Evolutionary conservation across 257 asterid species (phyloP).

Genomic region (Lithospermum erythrorhizon): DNA sequence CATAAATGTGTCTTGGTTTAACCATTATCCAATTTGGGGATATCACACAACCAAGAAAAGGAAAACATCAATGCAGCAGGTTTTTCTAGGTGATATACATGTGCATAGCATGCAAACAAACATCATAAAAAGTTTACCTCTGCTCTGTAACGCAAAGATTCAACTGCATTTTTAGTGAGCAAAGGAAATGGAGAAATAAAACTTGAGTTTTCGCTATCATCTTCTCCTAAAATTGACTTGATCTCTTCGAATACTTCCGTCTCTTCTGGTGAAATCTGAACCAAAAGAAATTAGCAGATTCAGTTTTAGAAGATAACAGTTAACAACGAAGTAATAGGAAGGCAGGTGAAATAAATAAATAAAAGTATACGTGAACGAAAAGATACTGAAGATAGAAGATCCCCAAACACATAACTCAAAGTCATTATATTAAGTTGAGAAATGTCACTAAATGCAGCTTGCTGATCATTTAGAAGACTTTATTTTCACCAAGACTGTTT

Average conservation of each 20-base stretch:
- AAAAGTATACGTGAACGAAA: too few relatives aligned
- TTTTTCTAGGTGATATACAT: background rate
- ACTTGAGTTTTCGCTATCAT: constrained; percentile 45
- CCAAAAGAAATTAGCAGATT: background rate
- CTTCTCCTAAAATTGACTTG: constrained; percentile 65
- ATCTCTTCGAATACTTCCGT: constrained; percentile 64
- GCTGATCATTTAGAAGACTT: background rate
- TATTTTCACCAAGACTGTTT: background rate
- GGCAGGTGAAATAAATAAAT: background rate
- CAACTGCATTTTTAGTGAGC: constrained; percentile 79
- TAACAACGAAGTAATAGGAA: background rate
- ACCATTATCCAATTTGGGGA: background rate
- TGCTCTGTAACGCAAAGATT: constrained; percentile 85
- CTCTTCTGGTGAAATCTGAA: constrained; percentile 70
- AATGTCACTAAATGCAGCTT: too few relatives aligned
- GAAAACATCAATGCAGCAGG: background rate
- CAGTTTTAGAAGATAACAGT: background rate
- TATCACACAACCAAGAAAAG: background rate
- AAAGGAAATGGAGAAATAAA: constrained; percentile 85
- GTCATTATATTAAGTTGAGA: background rate
- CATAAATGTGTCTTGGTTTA: background rate
- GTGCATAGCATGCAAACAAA: too few relatives aligned
- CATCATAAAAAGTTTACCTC: constrained; percentile 41
- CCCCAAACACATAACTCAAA: background rate
- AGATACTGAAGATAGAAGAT: background rate